Base-by-base conservation (phyloP, 2,329 filamentous ascomycete species). In the Diplodia sapinea region DNA sequence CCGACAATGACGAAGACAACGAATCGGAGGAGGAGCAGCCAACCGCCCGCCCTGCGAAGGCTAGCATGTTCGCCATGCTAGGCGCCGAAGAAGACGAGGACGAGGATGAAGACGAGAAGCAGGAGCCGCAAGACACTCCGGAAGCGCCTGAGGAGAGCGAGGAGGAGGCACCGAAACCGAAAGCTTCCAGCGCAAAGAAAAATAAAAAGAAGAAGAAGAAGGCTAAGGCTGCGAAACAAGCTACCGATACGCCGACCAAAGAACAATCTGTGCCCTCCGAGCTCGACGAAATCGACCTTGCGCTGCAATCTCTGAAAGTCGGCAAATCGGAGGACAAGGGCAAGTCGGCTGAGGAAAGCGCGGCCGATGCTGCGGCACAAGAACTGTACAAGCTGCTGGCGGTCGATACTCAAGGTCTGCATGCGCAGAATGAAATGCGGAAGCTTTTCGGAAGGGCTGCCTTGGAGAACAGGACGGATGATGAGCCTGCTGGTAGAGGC, bases 341-440 rank as follows among this genome's bases (percentile, higher is more conserved):
- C 3, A 74, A 77, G 59, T 73, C 75, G 40, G 77, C 77, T 50
- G 74, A 65, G n/a, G 55, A 67, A 36, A 62, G 38, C 11, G 29
- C 71, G 11, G 67, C 75, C 29, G 76, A 79, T 67, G 76, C 78
- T 65, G 80, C 81, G 62, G 76, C 80, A 56, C 78, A 85, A 59
- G 83, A 82, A 82, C 69, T 86, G 76, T 78, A 80, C 68, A 76
- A 83, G 23, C 78, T 91, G 13, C 80, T 92, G 0, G 80, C 84
- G 2, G 81, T 92, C 63, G 89, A 91, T 72, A 87, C 89, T 0
- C 86, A 91, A 71, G 88, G 93, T 72, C 85, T 99, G 12, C 94
- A 94, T 75, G 92, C 92, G 8, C 84, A 90, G 43, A 96, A 97
- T 74, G 95, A 99, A 81, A 97, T 99, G 93, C 90, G 88, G 68